These are phyloP conservation scores for Grifola frondosa DNA, from an alignment of 1,284 basidiomycete genomes.

Conservation along the genomic window DNA sequence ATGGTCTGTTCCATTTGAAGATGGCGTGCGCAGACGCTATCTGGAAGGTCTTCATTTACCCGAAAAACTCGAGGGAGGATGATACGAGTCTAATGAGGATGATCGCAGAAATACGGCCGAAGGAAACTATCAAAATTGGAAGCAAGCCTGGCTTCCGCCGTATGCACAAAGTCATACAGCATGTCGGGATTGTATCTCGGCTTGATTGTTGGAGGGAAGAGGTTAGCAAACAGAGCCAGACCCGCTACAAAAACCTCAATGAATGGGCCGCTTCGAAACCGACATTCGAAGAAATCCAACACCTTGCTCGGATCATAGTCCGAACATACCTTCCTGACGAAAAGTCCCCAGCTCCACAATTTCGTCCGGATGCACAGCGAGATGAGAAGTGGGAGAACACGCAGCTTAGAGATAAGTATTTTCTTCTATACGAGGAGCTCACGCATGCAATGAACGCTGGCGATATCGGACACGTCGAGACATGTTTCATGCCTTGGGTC, in stretches of 20 bases:
- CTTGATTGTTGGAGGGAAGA: constrained; percentile 24
- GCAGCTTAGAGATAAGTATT: constrained; percentile 26
- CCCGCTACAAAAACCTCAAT: constrained; percentile 14
- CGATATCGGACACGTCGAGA: constrained; percentile 36
- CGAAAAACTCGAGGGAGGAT: constrained; percentile 14
- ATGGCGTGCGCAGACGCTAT: constrained; percentile 38
- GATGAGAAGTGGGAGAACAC: constrained; percentile 34
- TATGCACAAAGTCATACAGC: constrained; percentile 36
- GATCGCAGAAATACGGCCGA: constrained; percentile 22
- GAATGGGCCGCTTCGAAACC: constrained; percentile 24
- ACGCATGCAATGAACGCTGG: constrained; percentile 32
- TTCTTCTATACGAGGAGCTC: constrained; percentile 33
- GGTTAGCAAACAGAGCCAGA: too few species aligned
- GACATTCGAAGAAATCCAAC: constrained; percentile 15
- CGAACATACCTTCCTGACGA: constrained; percentile 17
- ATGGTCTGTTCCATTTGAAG: constrained; percentile 38
- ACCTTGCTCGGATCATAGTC: constrained; percentile 18
- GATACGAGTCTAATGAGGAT: constrained; percentile 17
- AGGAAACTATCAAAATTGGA: constrained; percentile 29
- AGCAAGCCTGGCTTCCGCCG: constrained; percentile 32
- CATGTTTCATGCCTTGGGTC: constrained; percentile 30
- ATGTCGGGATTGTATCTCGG: constrained; percentile 23
- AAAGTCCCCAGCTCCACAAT: not conserved
- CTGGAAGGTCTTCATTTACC: constrained; percentile 29
- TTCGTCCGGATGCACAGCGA: constrained; percentile 3